Conservation (phyloP, 352 stramenopile genomes). For the Globisporangium takayamanum region DNA sequence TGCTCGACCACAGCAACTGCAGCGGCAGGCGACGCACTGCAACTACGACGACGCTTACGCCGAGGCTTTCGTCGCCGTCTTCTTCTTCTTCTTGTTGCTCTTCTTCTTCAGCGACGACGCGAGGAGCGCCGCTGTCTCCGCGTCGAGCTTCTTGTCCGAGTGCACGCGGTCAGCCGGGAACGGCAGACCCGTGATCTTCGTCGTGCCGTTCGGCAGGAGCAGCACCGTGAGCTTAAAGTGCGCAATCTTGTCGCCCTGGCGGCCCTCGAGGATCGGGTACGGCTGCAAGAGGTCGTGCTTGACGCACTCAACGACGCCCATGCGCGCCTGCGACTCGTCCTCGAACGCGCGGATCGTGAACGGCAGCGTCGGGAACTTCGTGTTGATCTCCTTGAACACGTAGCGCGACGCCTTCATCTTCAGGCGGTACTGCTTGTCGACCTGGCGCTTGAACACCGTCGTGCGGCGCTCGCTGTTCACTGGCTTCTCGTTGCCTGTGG, state of each 20-base stretch:
- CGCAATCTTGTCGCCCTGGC: slow-evolving; percentile 92
- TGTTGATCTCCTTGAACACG: slow-evolving; percentile 97
- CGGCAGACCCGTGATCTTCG: slow-evolving; percentile 93
- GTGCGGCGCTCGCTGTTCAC: slow-evolving; percentile 88
- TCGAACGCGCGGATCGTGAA: slow-evolving; percentile 97
- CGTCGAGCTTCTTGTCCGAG: slow-evolving; percentile 91
- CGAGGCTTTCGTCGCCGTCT: slow-evolving; percentile 26
- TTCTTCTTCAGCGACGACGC: slow-evolving; percentile 93
- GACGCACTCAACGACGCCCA: slow-evolving; percentile 98
- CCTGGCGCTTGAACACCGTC: slow-evolving; percentile 98
- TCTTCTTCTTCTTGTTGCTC: slow-evolving; percentile 95
- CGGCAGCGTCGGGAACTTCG: slow-evolving; percentile 97
- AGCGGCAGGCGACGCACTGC: not conserved
- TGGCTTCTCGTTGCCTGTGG: slow-evolving; percentile 95
- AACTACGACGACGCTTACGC: slow-evolving; percentile 20
- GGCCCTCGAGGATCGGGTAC: slow-evolving; percentile 97
- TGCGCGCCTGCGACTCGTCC: slow-evolving; percentile 93
- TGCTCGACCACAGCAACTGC: not conserved
- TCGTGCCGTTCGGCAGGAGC: slow-evolving; percentile 93
- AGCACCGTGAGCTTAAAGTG: slow-evolving; percentile 99
- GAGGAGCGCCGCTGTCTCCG: slow-evolving; percentile 89
- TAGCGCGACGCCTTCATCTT: slow-evolving; percentile 95
- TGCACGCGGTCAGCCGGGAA: slow-evolving; percentile 88
- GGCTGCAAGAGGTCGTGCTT: slow-evolving; percentile 96
- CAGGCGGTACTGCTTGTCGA: slow-evolving; percentile 96